Evolutionary conservation across 192 early-diverging fungal species (phyloP).

Genomic region (Chytriomyces sp.): DNA sequence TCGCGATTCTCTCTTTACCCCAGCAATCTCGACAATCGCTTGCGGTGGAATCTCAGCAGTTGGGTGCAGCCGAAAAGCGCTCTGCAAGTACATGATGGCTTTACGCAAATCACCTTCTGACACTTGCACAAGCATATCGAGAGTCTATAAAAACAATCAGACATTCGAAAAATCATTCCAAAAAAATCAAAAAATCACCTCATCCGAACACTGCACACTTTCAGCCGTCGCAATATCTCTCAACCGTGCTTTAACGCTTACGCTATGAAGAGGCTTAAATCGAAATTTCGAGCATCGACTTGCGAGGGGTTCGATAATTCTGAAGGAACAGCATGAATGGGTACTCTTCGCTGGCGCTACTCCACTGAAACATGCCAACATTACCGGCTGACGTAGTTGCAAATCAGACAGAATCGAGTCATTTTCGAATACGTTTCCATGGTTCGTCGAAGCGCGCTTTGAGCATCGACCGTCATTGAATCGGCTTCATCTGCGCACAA

Average conservation of each 20-base stretch:
- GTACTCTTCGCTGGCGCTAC: too few relatives aligned
- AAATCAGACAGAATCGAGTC: conserved; percentile 94
- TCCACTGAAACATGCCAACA: not conserved
- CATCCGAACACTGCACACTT: conserved; percentile 58
- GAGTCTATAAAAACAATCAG: conserved; percentile 46
- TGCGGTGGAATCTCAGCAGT: conserved; percentile 52
- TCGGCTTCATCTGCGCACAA: conserved; percentile 86
- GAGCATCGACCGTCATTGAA: conserved; percentile 94
- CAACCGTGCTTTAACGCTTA: conserved; percentile 66
- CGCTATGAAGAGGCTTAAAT: conserved; percentile 79
- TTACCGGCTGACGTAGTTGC: conserved; percentile 79
- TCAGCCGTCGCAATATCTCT: conserved; percentile 71
- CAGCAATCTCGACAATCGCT: conserved; percentile 79
- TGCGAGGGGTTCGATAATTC: conserved; percentile 92
- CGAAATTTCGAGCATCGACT: conserved; percentile 96
- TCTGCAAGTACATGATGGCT: conserved; percentile 91
- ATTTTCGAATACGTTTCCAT: conserved; percentile 94
- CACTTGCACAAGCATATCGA: conserved; percentile 69
- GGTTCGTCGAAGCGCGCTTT: conserved; percentile 87
- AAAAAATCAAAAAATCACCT: conserved; percentile 48
- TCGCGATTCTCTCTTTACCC: conserved; percentile 59
- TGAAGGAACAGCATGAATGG: conserved; percentile 19
- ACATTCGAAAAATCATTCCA: not conserved
- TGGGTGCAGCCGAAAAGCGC: conserved; percentile 67
- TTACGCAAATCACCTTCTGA: conserved; percentile 92